Base-by-base conservation (phyloP, 73 alveolate genomes). In the Paramecium tetraurelia region DNA sequence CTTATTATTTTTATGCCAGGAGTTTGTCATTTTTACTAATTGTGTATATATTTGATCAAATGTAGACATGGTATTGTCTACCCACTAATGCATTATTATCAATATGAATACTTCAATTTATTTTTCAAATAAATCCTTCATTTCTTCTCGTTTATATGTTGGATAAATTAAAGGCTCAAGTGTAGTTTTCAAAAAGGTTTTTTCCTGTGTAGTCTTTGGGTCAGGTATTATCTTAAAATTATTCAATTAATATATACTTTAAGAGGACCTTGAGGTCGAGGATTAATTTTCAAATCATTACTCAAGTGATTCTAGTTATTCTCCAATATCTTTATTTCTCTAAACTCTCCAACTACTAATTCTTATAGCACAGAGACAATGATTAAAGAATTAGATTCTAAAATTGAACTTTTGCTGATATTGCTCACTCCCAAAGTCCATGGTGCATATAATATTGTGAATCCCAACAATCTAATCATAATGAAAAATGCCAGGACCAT, bases 271-370 rank as follows among this genome's bases (percentile, higher is more conserved):
- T n/a, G 9, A 31, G 46, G 72, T 18, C 90, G 27, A 40, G 71
- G 8, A 14, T 20, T 22, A 12, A 80, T 24, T 35, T 48, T 41
- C 10, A 31, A 3, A 22, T 80, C 90, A 31, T 11, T 24, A 11
- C 63, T 31, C 8, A 80, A 22, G 27, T 80, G 90, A 80, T 80
- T 80, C 10, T 80, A 24, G 46, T 80, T 80, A 43, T 80, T 40
- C 10, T 80, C 90, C 24, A 20, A 20, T 1, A 24, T 16, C 16
- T 59, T 59, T 4, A 44, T 21, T 22, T 41, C 76, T 46, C 72
- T 80, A 48, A 80, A 80, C n/a, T 80, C 77, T 22, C 63, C 27
- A 10, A 80, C n/a, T 20, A 80, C 77, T 80, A 80, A 44, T 80
- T 80, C 90, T 20, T 80, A 43, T 10, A 80, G 18, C 6, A 80